Percentiles rank a stretch among this genome's conserved stretches.
These are phyloP conservation scores for Solanum phureja DNA, from an alignment of 257 asterid genomes.

Conservation along the genomic window DNA sequence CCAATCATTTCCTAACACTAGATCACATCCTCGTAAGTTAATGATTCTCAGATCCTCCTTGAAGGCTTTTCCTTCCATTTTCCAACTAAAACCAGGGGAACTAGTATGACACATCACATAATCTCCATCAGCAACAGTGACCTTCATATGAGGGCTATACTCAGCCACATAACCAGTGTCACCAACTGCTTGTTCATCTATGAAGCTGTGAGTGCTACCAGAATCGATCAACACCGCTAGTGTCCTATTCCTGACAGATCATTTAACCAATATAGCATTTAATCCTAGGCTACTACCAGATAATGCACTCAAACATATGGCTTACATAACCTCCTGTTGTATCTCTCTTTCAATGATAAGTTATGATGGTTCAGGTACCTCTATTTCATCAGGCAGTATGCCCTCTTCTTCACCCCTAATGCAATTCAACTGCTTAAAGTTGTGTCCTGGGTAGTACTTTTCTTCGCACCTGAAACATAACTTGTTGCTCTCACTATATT, in stretches of 20 bases:
- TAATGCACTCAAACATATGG: neutral
- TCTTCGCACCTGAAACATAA: neutral
- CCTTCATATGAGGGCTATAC: neutral
- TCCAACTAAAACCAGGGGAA: neutral
- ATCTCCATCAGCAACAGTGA: neutral
- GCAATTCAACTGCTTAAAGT: neutral
- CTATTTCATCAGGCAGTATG: too few species aligned
- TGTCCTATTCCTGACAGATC: neutral
- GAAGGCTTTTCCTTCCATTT: neutral
- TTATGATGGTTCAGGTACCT: neutral
- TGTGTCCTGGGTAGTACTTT: neutral
- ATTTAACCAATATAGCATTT: neutral
- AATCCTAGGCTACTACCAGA: neutral
- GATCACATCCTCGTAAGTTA: neutral
- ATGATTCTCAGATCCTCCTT: neutral
- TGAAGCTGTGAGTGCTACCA: too few species aligned
- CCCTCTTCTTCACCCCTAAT: neutral
- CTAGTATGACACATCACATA: neutral
- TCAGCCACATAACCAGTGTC: neutral
- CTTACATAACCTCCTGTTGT: neutral
- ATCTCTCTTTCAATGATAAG: neutral
- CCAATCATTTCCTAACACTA: neutral
- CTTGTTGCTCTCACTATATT: neutral
- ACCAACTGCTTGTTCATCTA: neutral
- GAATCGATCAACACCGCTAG: neutral